Base-by-base conservation (phyloP, 805 yeast species). In the Kuraishia molischiana region DNA sequence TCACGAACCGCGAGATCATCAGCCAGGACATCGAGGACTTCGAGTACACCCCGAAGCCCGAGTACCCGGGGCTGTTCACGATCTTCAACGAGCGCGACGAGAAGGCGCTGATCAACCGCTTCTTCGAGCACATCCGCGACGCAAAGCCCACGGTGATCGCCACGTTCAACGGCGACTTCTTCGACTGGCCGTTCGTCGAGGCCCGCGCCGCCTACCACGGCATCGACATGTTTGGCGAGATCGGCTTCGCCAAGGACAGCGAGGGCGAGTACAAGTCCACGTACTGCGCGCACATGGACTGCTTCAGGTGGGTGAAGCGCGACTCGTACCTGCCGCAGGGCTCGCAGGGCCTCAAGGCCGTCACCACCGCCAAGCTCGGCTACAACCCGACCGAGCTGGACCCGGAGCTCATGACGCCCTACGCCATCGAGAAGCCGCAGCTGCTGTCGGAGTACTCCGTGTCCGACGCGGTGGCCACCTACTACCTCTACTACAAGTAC, bases 181-280 rank as follows among this genome's bases (percentile, higher is more conserved):
- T 92, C 61, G 99, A 92, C 66, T 92, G 98, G 97, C 99, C 99
- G 1, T 92, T 87, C 55, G 90, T 92, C 2, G 97, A 89, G 47
- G 80, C 84, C 11, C 69, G 99, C 53, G 80, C 97, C 2, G 63
- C 78, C 18, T 75, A 75, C 41, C 94, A 92, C 56, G 96, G 85
- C 13, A 56, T 92, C 45, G 80, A 83, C 54, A 81, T 92, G 92
- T 83, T 75, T 53, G 81, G 82, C 32, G 97, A 90, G 55, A 90
- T 90, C 50, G 99, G 99, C 2, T 92, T 92, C 57, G 85, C 85
- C 2, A 77, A 78, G 37, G 97, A 90, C 54, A 62, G 70, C 30
- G 95, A 86, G 50, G 95, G 86, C 31, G 97, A 89, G 55, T 92
- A 89, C 60, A 89, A 87, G 59, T 85, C 96, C 9, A 72, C 85